Conservation (phyloP, 2,329 filamentous ascomycete species). For the Ceratocystis huliohia region DNA sequence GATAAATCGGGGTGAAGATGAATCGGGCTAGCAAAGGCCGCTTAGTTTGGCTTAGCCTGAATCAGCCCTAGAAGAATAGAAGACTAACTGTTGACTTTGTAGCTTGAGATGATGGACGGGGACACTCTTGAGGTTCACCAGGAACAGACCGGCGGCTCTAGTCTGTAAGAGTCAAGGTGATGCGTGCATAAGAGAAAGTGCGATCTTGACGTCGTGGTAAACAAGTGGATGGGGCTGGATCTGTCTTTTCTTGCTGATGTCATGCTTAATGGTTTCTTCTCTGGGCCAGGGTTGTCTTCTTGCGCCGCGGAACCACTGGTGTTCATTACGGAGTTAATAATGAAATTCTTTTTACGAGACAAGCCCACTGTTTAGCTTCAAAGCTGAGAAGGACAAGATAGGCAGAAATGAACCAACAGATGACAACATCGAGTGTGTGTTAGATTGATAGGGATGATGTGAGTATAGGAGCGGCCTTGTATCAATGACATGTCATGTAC, state of each 20-base stretch:
- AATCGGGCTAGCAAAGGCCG: too few species aligned
- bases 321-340: slow-evolving; percentile 8
- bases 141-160: slow-evolving; percentile 78
- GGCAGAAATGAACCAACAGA: background rate
- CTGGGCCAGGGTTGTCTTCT: slow-evolving; percentile 1
- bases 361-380: background rate
- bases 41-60: too few species aligned
- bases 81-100: slow-evolving; percentile 15
- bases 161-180: background rate
- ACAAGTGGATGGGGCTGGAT: background rate
- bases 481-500: background rate
- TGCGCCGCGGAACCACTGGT: background rate
- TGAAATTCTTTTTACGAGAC: background rate
- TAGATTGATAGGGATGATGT: background rate
- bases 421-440: background rate
- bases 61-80: background rate
- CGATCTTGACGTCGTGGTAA: background rate
- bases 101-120: slow-evolving; percentile 96
- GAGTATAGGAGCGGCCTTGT: background rate
- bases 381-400: background rate
- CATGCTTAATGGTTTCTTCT: background rate
- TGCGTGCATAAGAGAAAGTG: background rate
- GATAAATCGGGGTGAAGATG: too few species aligned
- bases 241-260: background rate
- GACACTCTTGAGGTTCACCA: slow-evolving; percentile 96